A percentile compares a stretch with the other conserved stretches of the same genome.
Conservation (phyloP, 805 yeast genomes). For the Clavispora carvajalis region DNA sequence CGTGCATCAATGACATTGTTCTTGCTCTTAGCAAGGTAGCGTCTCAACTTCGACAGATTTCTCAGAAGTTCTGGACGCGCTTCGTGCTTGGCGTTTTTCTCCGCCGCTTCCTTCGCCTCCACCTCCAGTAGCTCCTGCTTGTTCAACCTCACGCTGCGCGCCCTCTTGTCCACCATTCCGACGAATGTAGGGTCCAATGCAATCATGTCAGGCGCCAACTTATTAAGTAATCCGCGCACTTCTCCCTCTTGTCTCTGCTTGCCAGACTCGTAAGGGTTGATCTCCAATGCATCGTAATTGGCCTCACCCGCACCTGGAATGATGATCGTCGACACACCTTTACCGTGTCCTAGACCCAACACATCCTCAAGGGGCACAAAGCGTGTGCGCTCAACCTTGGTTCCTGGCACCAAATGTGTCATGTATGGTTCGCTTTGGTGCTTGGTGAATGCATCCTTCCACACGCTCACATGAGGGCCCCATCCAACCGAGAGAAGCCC, state of each 20-base stretch:
- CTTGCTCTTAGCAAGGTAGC: constrained; percentile 75
- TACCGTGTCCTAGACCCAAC: constrained; percentile 79
- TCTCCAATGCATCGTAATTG: constrained; percentile 88
- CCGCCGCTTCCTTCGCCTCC: constrained; percentile 34
- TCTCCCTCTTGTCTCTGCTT: constrained; percentile 93
- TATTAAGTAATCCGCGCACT: constrained; percentile 79
- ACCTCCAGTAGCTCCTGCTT: constrained; percentile 46
- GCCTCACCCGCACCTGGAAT: constrained; percentile 99
- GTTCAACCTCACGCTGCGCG: constrained; percentile 56
- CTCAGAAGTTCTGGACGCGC: constrained; percentile 66
- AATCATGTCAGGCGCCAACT: constrained; percentile 88
- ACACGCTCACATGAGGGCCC: constrained; percentile 92
- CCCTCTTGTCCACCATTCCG: constrained; percentile 76
- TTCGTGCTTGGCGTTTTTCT: constrained; percentile 42
- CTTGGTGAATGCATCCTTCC: constrained; percentile 77
- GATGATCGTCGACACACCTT: constrained; percentile 71
- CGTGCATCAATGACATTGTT: constrained; percentile 85
- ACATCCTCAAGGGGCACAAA: constrained; percentile 96
- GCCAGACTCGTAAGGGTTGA: constrained; percentile 87
- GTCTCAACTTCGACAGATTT: constrained; percentile 78
- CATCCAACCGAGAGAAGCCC: constrained; percentile 87
- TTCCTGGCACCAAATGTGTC: constrained; percentile 82
- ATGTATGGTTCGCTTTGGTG: constrained; percentile 84
- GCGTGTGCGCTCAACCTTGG: constrained; percentile 58
- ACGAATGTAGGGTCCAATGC: constrained; percentile 82